Base-by-base conservation (phyloP, 1,284 basidiomycete genomes). In the Cutaneotrichosporon sp. region DNA sequence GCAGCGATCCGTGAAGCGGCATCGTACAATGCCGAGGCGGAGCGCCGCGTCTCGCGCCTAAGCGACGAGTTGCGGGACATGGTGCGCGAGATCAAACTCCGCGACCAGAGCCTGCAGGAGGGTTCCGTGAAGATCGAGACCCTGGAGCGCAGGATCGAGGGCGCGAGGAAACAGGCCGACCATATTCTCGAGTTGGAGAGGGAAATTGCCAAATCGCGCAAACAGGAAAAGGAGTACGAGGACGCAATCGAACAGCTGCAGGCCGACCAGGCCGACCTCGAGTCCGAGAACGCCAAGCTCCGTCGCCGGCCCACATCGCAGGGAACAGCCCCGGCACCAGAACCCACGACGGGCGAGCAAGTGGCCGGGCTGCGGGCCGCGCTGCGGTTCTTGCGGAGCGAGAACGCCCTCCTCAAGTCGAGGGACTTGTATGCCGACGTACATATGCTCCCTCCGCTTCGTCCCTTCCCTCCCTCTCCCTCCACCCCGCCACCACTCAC, bases 231-330 rank as follows among this genome's bases (percentile, higher is more conserved):
- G 67, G 88, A 89, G 31, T 92, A 94, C 70, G 90, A 93, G 75
- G 93, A 96, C 69, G 92, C 92, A 1, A 90, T 97, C 82, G 93
- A 95, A 70, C 90, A 92, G 72, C 81, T 98, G 26, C 94, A 97
- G 75, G 85, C 87, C 5, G 96, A 99, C 73, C 81, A 96, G 67
- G 93, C 97, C 76, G 78, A 84, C 9, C 82, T 97, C 64, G 92
- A 95, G 78, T 88, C 91, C 75, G 92, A 97, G 71, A 92, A 93
- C 76, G 86, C 84, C 5, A 91, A 88, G 75, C 82, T 98, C 68
- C 91, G 91, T 81, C 83, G 85, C 16, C 78, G 86, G 70, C 84
- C 86, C 51, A 86, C 83, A 14, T 66, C 26, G 50, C 21, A 30
- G 22, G 26, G 18, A 8, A 13, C 22, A 13, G 49, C 42, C 11